Base-by-base conservation (phyloP, 106 monocot genomes). In the Dendrobium nobile region DNA sequence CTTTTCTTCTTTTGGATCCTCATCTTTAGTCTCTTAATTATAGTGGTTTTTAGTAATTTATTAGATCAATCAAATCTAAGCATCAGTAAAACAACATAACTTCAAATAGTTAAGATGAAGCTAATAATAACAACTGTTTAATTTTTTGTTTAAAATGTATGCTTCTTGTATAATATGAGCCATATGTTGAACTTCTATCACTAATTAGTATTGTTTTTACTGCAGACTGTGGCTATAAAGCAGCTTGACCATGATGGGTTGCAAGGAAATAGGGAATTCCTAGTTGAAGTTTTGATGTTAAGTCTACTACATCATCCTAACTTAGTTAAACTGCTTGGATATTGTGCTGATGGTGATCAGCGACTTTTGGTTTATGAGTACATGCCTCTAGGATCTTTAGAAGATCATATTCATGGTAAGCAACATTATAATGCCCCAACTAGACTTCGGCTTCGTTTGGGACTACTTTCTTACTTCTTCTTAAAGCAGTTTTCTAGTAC, bases 291-390 rank as follows among this genome's bases (percentile, higher is more conserved):
- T 72, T 43, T 83, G 73, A 85, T 88, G 82, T 65, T 88, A 72
- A 80, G 85, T 77, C 80, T 83, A 58, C 77, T 88, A 75, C 85
- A 85, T 61, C 88, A 88, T 76, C 44, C 77, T 48, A 87, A 87
- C 48, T 80, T 87, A 78, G 87, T 87, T 55, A 87, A 84, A 41
- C 75, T 87, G 28, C 54, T 87, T 51, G 87, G 87, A 1, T 87
- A 81, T 79, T 87, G 87, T 79, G 81, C 81, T 28, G 84, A 84
- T 75, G 81, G 82, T 65, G 82, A 85, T 61, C 88, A 88, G 77
- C 78, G 85, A 56, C 85, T 88, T 77, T 77, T 88, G 77, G 88
- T 88, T 7, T 88, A 88, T 77, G 88, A 88, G 77, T 88, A 80
- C 73, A 88, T 88, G 85, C 72, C 82, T 24, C 56, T 88, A 59